phyloP scores from a whole-genome alignment of 2,329 filamentous ascomycete genomes.

The Ophiostoma quercus region DNA sequence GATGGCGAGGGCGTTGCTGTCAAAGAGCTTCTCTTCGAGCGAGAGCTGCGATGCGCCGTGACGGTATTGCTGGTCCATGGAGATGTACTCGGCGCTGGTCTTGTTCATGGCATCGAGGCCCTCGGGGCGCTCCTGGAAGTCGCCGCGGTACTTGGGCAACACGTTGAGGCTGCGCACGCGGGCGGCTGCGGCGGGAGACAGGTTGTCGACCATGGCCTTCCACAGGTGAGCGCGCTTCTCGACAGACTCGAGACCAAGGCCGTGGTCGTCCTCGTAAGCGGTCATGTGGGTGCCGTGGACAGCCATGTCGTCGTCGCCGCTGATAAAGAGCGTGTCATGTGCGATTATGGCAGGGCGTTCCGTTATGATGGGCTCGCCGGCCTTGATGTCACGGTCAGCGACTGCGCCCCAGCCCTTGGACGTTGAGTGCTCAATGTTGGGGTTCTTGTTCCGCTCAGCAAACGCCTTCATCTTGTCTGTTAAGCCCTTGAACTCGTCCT shows the following conservation, averaged over 20 bases:
- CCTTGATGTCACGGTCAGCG: slow-evolving; percentile 32
- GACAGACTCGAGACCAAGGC: slow-evolving; percentile 21
- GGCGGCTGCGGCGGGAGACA: neutral
- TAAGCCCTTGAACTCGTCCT: neutral
- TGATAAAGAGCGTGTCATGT: slow-evolving; percentile 11
- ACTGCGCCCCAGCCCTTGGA: slow-evolving; percentile 36
- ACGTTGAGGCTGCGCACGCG: slow-evolving; percentile 15
- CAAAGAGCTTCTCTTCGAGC: slow-evolving; percentile 36
- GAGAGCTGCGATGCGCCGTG: slow-evolving; percentile 23
- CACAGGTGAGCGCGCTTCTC: slow-evolving; percentile 17
- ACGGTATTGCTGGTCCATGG: neutral
- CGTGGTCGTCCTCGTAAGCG: slow-evolving; percentile 21
- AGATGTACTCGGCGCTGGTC: neutral
- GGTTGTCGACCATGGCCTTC: slow-evolving; percentile 18
- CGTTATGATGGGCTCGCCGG: slow-evolving; percentile 33
- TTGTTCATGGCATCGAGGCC: neutral
- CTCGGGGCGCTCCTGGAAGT: neutral
- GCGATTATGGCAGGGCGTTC: slow-evolving; percentile 34
- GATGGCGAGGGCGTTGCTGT: slow-evolving; percentile 33
- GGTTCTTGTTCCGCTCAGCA: neutral
- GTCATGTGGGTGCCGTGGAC: slow-evolving; percentile 1
- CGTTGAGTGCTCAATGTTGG: slow-evolving; percentile 28
- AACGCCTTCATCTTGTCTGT: neutral
- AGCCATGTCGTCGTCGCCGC: neutral
- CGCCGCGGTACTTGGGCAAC: slow-evolving; percentile 16